Conservation (phyloP, 176 grass and related monocot genomes). For the Tillandsia fasciculata region DNA sequence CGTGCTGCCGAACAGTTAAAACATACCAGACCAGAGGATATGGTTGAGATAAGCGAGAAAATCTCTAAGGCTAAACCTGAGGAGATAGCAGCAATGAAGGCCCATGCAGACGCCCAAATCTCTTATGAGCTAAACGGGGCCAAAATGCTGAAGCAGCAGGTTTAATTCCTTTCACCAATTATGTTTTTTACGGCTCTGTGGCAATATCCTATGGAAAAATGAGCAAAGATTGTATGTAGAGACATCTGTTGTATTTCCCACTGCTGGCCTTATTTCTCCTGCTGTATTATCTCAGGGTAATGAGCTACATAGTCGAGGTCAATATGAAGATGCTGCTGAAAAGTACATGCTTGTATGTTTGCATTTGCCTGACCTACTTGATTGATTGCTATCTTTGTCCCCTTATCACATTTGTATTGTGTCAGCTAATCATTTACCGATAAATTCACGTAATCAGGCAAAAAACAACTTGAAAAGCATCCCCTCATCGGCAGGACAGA, state of each 20-base stretch:
- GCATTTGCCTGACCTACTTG: constrained; percentile 10
- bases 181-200: not conserved
- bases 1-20: constrained; percentile 77
- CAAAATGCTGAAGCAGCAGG: constrained; percentile 82
- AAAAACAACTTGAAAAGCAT: constrained; percentile 75
- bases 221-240: not conserved
- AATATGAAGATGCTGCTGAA: constrained; percentile 64
- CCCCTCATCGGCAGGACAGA: constrained; percentile 35
- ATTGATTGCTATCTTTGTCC: not conserved
- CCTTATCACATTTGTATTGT: constrained; percentile 4
- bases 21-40: constrained; percentile 66
- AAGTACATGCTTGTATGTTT: constrained; percentile 85
- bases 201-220: not conserved
- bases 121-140: constrained; percentile 62
- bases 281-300: constrained; percentile 54
- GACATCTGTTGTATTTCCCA: not conserved
- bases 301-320: constrained; percentile 59
- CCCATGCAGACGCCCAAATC: constrained; percentile 69
- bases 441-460: constrained; percentile 42
- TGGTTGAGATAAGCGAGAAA: constrained; percentile 73
- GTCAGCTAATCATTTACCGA: constrained; percentile 3
- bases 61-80: constrained; percentile 69
- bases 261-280: not conserved
- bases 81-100: constrained; percentile 83
- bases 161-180: constrained; percentile 15